Evolutionary conservation across 306 rosid genomes (phyloP).

Genomic region (Pachyrhizus erosus): DNA sequence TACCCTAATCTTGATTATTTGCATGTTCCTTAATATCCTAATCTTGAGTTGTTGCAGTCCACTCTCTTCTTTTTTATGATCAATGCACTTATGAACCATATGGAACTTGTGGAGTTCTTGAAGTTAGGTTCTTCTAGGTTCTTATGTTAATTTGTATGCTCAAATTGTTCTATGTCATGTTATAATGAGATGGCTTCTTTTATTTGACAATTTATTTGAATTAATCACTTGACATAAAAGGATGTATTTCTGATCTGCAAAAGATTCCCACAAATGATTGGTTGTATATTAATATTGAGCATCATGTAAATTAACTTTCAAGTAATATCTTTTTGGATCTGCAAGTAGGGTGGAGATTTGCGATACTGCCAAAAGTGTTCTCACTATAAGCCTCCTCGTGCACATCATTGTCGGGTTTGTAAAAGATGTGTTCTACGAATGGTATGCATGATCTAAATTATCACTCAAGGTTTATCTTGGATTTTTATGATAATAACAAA

Average conservation of each 20-base stretch:
- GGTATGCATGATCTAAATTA: conserved; percentile 63
- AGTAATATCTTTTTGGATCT: conserved; percentile 34
- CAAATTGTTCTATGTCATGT: background rate
- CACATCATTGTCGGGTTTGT: conserved; percentile 98
- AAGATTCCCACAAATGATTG: conserved; percentile 27
- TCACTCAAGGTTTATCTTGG: conserved; percentile 34
- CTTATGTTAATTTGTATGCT: background rate
- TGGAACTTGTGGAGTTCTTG: conserved; percentile 13
- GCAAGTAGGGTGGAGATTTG: conserved; percentile 90
- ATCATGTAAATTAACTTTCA: conserved; percentile 20
- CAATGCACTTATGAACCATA: conserved; percentile 9
- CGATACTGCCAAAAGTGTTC: conserved; percentile 97
- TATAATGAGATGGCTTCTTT: conserved; percentile 17
- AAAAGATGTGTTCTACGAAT: conserved; percentile 94
- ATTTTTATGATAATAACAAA: conserved; percentile 45
- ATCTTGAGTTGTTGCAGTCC: background rate
- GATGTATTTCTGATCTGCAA: conserved; percentile 26
- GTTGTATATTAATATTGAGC: conserved; percentile 22
- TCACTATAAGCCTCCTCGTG: conserved; percentile 96
- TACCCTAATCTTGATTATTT: background rate
- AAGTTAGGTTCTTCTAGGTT: conserved; percentile 13
- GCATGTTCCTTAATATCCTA: background rate
- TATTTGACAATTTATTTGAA: conserved; percentile 20
- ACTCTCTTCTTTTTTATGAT: background rate
- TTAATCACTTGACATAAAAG: conserved; percentile 8